These are phyloP conservation scores for Alternaria ethzedia DNA, from an alignment of 2,329 filamentous ascomycete genomes.

Conservation along the genomic window DNA sequence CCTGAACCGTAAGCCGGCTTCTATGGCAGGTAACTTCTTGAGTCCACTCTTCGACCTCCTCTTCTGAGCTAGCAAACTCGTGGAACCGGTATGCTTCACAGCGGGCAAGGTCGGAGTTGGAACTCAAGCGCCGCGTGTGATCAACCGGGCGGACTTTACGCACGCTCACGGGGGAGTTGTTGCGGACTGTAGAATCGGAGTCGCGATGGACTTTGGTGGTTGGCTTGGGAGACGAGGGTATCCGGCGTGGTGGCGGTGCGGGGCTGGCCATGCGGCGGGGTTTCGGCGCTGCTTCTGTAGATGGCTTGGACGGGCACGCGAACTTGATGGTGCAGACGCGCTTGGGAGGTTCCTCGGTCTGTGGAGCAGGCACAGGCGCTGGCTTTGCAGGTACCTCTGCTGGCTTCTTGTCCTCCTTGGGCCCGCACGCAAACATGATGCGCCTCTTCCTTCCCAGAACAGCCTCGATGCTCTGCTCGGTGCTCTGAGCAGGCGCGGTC, in stretches of 20 bases:
- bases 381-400: slow-evolving; percentile 26
- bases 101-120: slow-evolving; percentile 54
- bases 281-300: slow-evolving; percentile 47
- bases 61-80: slow-evolving; percentile 87
- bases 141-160: slow-evolving; percentile 47
- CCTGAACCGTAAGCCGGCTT: slow-evolving; percentile 82
- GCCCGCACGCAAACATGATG: slow-evolving; percentile 87
- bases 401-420: slow-evolving; percentile 55
- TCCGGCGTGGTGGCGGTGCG: slow-evolving; percentile 42
- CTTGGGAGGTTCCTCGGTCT: slow-evolving; percentile 50
- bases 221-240: slow-evolving; percentile 39
- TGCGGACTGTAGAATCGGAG: slow-evolving; percentile 59
- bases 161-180: slow-evolving; percentile 54
- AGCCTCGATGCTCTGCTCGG: slow-evolving; percentile 67
- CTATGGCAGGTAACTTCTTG: slow-evolving; percentile 69
- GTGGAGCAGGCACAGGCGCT: slow-evolving; percentile 13
- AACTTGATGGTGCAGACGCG: slow-evolving; percentile 75
- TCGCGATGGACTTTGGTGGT: slow-evolving; percentile 51
- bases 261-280: slow-evolving; percentile 55
- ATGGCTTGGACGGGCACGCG: slow-evolving; percentile 66
- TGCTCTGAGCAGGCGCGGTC: slow-evolving; percentile 32
- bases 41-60: slow-evolving; percentile 91
- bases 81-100: slow-evolving; percentile 73
- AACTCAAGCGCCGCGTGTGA: slow-evolving; percentile 44
- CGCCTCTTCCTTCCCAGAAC: slow-evolving; percentile 78